Conservation (phyloP, 23 red algal genomes). For the Gracilaria gracilis region DNA sequence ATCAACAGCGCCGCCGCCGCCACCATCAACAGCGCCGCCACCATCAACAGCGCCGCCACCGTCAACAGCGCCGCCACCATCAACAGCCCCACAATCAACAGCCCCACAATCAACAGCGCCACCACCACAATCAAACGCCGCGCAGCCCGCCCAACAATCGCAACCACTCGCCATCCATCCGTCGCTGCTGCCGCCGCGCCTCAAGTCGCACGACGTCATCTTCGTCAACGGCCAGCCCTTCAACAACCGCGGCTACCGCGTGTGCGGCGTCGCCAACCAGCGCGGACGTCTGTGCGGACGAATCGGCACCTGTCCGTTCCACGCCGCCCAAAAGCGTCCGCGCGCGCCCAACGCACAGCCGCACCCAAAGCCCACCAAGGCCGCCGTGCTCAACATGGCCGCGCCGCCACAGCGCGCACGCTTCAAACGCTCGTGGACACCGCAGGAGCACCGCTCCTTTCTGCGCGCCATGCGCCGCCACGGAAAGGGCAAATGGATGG, state of each 20-base stretch:
- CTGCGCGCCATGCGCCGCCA: conserved; percentile 71
- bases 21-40: too few species aligned
- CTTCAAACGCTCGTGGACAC: conserved; percentile 94
- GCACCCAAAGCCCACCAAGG: neutral
- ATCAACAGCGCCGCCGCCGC: too few species aligned
- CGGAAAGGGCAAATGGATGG: conserved; percentile 94
- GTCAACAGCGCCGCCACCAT: too few species aligned
- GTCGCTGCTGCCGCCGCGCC: neutral
- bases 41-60: too few species aligned
- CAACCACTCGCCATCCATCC: neutral
- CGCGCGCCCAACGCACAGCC: neutral
- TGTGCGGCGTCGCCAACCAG: conserved; percentile 92
- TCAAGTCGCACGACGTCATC: conserved; percentile 50
- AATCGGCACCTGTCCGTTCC: conserved; percentile 96
- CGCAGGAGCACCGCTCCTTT: conserved; percentile 87
- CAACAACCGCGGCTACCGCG: conserved; percentile 86
- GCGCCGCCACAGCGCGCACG: conserved; percentile 55
- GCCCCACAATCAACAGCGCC: conserved; percentile 8
- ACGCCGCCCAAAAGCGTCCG: conserved; percentile 39
- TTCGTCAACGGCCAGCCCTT: conserved; percentile 76
- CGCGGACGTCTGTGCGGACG: conserved; percentile 84
- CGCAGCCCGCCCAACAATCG: neutral
- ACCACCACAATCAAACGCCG: neutral
- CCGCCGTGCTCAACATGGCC: conserved; percentile 3
- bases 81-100: too few species aligned